Evolutionary conservation across 208 protist genomes (phyloP).

Genomic region (Leishmania amazonensis): DNA sequence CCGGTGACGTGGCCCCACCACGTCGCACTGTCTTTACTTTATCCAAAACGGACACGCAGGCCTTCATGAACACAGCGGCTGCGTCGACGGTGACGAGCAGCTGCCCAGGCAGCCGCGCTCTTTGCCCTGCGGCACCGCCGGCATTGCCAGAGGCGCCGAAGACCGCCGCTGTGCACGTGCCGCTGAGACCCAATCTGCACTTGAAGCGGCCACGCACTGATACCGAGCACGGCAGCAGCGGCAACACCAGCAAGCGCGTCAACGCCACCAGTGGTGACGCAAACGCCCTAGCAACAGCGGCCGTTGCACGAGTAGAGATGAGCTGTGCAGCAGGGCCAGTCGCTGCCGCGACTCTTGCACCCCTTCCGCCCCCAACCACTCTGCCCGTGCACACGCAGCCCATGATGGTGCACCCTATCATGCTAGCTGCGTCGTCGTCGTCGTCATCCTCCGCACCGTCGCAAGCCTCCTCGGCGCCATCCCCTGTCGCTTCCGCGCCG

Average conservation of each 20-base stretch:
- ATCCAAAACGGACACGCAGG: background rate
- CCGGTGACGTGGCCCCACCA: background rate
- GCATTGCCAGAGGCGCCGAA: background rate
- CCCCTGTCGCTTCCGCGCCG: slow-evolving; percentile 3
- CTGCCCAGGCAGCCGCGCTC: background rate
- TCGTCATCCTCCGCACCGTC: slow-evolving; percentile 3
- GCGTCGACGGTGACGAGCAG: background rate
- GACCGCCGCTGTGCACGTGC: slow-evolving; percentile 14
- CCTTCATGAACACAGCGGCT: background rate
- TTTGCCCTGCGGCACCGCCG: no score
- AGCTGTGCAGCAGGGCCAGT: background rate
- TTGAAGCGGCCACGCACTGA: slow-evolving; percentile 29
- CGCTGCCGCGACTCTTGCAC: background rate
- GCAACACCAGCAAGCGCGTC: background rate
- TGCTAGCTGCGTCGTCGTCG: slow-evolving; percentile 2
- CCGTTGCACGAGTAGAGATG: background rate
- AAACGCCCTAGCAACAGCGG: background rate
- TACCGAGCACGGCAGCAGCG: background rate
- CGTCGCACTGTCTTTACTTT: slow-evolving; percentile 44
- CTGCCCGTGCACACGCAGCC: background rate
- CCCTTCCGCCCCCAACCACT: no score
- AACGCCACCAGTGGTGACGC: background rate
- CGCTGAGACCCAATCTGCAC: slow-evolving; percentile 21
- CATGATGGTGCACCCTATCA: background rate
- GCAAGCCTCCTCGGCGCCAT: background rate